Evolutionary conservation across 768 basidiomycete species (phyloP).

Genomic region (Cubamyces lactineus): DNA sequence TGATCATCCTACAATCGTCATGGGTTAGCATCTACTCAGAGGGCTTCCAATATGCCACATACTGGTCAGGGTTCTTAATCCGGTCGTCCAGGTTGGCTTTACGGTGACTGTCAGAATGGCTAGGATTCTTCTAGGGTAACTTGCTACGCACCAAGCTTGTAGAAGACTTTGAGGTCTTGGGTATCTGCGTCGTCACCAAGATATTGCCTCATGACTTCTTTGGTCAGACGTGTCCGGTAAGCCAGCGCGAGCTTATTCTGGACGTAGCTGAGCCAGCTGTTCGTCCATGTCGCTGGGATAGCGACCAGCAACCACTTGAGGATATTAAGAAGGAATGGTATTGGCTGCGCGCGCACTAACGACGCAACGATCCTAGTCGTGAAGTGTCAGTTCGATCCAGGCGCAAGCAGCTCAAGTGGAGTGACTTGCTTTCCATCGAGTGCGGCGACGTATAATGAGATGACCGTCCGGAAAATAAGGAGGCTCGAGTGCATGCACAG

Average conservation of each 20-base stretch:
- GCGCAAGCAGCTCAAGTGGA: neutral
- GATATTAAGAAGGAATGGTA: constrained; percentile 83
- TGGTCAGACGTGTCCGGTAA: constrained; percentile 84
- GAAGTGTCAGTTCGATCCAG: neutral
- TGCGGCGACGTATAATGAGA: constrained; percentile 92
- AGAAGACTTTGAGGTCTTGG: constrained; percentile 83
- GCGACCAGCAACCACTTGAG: constrained; percentile 90
- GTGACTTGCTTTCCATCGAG: constrained; percentile 79
- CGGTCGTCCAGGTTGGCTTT: constrained; percentile 92
- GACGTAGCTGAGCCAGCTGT: constrained; percentile 90
- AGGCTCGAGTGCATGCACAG: constrained; percentile 88
- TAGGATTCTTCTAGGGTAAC: neutral
- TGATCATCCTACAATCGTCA: constrained; percentile 72
- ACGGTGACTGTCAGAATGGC: neutral
- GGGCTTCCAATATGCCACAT: constrained; percentile 24
- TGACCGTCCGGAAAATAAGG: constrained; percentile 85
- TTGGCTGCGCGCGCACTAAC: constrained; percentile 83
- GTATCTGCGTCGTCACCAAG: constrained; percentile 72
- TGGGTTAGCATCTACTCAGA: constrained; percentile 23
- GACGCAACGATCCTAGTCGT: constrained; percentile 84
- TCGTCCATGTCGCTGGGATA: constrained; percentile 91
- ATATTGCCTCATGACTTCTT: constrained; percentile 81
- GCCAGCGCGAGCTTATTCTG: constrained; percentile 93
- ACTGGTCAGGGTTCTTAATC: constrained; percentile 96
- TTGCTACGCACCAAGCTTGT: constrained; percentile 73